These are phyloP conservation scores for Rhododendron simsii DNA, from an alignment of 148 eudicot genomes.

Conservation along the genomic window DNA sequence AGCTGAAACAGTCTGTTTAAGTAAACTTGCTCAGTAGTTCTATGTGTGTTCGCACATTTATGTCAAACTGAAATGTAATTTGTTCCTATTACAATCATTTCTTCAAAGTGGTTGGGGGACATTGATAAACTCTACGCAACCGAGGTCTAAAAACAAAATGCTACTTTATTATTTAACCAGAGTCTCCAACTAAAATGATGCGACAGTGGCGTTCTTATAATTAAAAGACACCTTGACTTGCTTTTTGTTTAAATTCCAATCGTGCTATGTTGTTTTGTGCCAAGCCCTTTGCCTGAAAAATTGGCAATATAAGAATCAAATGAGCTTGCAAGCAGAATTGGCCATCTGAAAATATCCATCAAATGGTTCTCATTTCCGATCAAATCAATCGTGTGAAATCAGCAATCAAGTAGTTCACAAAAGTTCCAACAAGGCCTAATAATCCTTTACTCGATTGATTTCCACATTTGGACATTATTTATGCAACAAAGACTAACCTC, in stretches of 20 bases:
- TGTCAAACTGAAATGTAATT: neutral
- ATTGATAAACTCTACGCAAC: neutral
- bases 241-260: neutral
- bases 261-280: neutral
- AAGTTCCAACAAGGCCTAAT: neutral
- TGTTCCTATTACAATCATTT: neutral
- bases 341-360: neutral
- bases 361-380: neutral
- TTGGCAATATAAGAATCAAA: neutral
- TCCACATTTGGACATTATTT: neutral
- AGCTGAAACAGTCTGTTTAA: too few species aligned
- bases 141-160: neutral
- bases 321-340: neutral
- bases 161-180: too few species aligned
- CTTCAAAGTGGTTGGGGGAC: neutral
- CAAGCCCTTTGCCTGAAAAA: neutral
- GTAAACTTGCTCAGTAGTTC: neutral
- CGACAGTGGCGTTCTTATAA: neutral
- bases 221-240: neutral
- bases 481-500: neutral
- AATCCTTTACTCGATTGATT: neutral
- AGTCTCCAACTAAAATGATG: neutral
- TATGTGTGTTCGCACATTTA: neutral
- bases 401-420: neutral
- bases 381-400: neutral